These are phyloP conservation scores for Solanum ahanhuiri DNA, from an alignment of 257 asterid genomes.

Conservation along the genomic window DNA sequence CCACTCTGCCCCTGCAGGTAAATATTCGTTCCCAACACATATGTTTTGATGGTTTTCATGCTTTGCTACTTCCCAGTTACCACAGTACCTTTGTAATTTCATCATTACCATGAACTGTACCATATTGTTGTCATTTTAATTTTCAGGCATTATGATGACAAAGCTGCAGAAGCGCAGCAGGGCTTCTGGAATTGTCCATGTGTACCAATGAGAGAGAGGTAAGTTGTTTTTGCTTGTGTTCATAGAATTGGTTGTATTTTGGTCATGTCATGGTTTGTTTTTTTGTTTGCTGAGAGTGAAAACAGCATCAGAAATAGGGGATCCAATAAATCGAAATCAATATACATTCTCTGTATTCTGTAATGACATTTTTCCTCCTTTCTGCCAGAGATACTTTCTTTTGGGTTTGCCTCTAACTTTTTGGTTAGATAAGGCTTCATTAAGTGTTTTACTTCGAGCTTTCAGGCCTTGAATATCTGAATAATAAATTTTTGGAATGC, in stretches of 20 bases:
- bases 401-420: background rate
- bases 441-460: background rate
- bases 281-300: background rate
- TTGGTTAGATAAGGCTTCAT: background rate
- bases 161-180: slow-evolving; percentile 87
- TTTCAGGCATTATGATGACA: slow-evolving; percentile 75
- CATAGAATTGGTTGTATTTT: background rate
- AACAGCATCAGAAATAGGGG: background rate
- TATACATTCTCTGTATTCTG: background rate
- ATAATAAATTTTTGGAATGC: background rate
- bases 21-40: background rate
- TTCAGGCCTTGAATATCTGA: background rate
- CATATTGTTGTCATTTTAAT: background rate
- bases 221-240: background rate
- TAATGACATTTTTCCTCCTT: background rate
- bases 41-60: background rate
- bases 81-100: background rate
- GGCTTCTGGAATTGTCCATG: slow-evolving; percentile 94
- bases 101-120: background rate
- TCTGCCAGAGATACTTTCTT: background rate
- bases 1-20: slow-evolving; percentile 98
- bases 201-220: slow-evolving; percentile 82
- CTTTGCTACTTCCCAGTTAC: background rate
- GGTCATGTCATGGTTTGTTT: background rate
- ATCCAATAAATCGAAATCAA: background rate